phyloP scores from a whole-genome alignment of 176 grass and related monocot species.

The Raddia guianensis region DNA sequence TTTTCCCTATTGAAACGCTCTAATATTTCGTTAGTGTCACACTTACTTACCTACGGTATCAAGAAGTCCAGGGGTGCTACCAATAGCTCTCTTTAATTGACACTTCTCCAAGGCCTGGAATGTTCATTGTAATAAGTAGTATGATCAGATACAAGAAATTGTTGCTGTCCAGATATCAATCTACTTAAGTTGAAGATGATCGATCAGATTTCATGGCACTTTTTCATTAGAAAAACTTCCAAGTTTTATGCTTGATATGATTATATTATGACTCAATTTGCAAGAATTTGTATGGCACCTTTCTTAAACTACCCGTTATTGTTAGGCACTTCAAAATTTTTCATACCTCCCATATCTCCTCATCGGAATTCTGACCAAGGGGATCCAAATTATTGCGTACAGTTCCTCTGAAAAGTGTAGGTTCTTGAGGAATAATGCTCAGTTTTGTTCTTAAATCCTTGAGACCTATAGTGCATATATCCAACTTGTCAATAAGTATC shows the following conservation, averaged over 20 bases:
- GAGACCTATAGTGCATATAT: constrained; percentile 83
- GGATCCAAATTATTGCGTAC: constrained; percentile 90
- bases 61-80: constrained; percentile 67
- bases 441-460: constrained; percentile 96
- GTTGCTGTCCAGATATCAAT: constrained; percentile 9
- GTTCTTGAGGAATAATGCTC: constrained; percentile 96
- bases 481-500: constrained; percentile 82
- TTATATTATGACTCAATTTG: constrained; percentile 26
- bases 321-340: constrained; percentile 6
- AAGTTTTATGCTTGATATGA: constrained; percentile 4
- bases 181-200: constrained; percentile 10
- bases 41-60: constrained; percentile 74
- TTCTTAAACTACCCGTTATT: not conserved
- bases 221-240: not conserved
- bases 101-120: constrained; percentile 85
- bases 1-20: not conserved
- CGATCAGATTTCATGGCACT: not conserved
- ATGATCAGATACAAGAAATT: constrained; percentile 24
- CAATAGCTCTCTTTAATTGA: constrained; percentile 76
- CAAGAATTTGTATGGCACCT: not conserved
- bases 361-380: constrained; percentile 72
- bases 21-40: not conserved
- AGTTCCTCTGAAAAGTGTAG: constrained; percentile 92
- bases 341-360: constrained; percentile 96
- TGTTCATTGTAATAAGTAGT: constrained; percentile 16